These are phyloP conservation scores for Ramularia endophylla DNA, from an alignment of 2,329 filamentous ascomycete species.

Conservation along the genomic window DNA sequence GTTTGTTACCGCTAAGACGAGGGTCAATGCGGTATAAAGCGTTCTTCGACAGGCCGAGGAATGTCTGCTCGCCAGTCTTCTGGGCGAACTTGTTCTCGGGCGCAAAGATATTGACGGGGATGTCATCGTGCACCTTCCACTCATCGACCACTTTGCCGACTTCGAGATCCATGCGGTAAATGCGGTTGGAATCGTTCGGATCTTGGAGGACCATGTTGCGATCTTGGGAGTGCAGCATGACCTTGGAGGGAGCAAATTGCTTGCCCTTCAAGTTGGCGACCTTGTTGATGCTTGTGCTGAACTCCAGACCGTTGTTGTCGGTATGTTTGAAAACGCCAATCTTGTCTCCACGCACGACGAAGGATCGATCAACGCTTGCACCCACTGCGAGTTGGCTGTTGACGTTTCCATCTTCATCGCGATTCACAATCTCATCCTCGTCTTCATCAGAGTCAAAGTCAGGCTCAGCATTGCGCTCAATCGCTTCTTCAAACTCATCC, in stretches of 20 bases:
- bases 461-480: slow-evolving; percentile 61
- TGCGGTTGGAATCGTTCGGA: slow-evolving; percentile 71
- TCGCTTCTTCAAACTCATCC: slow-evolving; percentile 56
- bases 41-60: slow-evolving; percentile 88
- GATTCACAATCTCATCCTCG: slow-evolving; percentile 70
- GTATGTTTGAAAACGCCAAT: slow-evolving; percentile 99
- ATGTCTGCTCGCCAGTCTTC: slow-evolving; percentile 92
- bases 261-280: slow-evolving; percentile 83
- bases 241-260: slow-evolving; percentile 89
- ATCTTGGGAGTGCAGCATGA: slow-evolving; percentile 92
- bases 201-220: slow-evolving; percentile 86
- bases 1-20: slow-evolving; percentile 80
- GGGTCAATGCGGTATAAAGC: slow-evolving; percentile 92
- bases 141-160: slow-evolving; percentile 98
- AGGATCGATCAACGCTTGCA: slow-evolving; percentile 94
- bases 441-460: slow-evolving; percentile 65
- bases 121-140: slow-evolving; percentile 97
- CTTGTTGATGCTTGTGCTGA: slow-evolving; percentile 95
- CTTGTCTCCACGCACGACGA: slow-evolving; percentile 94
- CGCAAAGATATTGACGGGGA: slow-evolving; percentile 83
- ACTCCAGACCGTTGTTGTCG: slow-evolving; percentile 84
- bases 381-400: slow-evolving; percentile 95
- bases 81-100: slow-evolving; percentile 97
- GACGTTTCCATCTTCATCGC: slow-evolving; percentile 69
- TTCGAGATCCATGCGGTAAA: slow-evolving; percentile 97